phyloP scores from a whole-genome alignment of 2,329 filamentous ascomycete genomes.

The Elsinoe arachidis region DNA sequence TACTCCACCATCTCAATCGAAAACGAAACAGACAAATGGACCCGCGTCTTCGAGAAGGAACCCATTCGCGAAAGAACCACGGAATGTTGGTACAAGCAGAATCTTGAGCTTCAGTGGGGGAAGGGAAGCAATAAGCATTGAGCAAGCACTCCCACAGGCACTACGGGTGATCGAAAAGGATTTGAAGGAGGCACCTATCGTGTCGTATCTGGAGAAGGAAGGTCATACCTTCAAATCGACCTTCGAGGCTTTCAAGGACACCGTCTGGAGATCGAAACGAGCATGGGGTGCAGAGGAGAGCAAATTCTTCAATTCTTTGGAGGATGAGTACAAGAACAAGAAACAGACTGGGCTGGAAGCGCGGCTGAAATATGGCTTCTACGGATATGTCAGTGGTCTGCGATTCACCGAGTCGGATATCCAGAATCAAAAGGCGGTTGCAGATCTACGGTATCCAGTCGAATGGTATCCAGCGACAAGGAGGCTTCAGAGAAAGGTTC shows the following conservation, averaged over 20 bases:
- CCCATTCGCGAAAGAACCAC: neutral
- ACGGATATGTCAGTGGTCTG: conserved; percentile 52
- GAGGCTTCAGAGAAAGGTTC: conserved; percentile 68
- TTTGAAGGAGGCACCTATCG: conserved; percentile 25
- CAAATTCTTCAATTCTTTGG: conserved; percentile 5
- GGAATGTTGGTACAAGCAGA: neutral
- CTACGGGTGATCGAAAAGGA: conserved; percentile 22
- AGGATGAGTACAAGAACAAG: conserved; percentile 13
- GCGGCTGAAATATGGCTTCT: conserved; percentile 56
- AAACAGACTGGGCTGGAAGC: conserved; percentile 24
- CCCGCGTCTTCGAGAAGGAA: neutral
- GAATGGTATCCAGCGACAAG: conserved; percentile 91
- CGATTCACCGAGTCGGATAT: conserved; percentile 50
- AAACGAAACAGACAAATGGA: too few species aligned
- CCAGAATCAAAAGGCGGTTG: conserved; percentile 53
- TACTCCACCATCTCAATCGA: too few species aligned
- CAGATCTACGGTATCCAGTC: conserved; percentile 78
- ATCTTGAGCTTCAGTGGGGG: neutral
- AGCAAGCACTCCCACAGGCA: conserved; percentile 18
- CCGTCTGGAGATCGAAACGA: conserved; percentile 10
- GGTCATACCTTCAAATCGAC: conserved; percentile 19
- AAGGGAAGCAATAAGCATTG: neutral
- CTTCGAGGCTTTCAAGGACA: conserved; percentile 21
- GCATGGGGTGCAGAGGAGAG: neutral
- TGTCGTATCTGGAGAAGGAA: conserved; percentile 24